These are phyloP conservation scores for Erythrobasidium hasegawianum DNA, from an alignment of 1,284 basidiomycete species.

Conservation along the genomic window DNA sequence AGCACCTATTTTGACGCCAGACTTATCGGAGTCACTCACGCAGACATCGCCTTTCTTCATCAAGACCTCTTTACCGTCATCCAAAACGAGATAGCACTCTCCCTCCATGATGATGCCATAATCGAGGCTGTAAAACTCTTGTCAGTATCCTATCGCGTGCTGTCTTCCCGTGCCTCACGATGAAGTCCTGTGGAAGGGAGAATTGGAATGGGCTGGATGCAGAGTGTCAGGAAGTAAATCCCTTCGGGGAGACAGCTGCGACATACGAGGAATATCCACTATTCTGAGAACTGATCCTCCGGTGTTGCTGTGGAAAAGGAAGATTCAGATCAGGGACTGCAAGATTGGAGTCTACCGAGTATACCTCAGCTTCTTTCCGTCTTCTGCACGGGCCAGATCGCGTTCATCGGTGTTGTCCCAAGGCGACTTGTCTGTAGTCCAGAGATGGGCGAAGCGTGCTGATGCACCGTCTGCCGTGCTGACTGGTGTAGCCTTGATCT, in stretches of 20 bases:
- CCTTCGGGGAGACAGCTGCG: neutral
- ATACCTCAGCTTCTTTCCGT: conserved; percentile 9
- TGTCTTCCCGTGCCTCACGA: neutral
- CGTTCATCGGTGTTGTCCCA: conserved; percentile 17
- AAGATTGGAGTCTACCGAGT: neutral
- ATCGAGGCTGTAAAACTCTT: neutral
- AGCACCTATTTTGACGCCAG: neutral
- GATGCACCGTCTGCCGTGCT: conserved; percentile 4
- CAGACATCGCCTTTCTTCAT: conserved; percentile 26
- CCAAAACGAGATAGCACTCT: conserved; percentile 15
- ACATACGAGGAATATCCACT: conserved; percentile 21
- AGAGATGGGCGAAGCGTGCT: conserved; percentile 31
- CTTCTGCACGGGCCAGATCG: conserved; percentile 6
- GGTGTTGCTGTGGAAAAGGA: neutral
- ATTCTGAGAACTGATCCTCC: conserved; percentile 7
- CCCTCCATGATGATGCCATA: conserved; percentile 18
- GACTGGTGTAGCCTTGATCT: conserved; percentile 13
- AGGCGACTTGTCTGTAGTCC: conserved; percentile 16
- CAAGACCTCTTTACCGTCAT: conserved; percentile 15
- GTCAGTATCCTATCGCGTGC: too few relatives aligned
- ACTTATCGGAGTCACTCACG: neutral
- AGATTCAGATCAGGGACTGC: neutral
- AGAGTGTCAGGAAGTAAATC: neutral
- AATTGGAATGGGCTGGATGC: conserved; percentile 11
- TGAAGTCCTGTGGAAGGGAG: conserved; percentile 19